Conservation (phyloP, 2,329 filamentous ascomycete species). For the Dothistroma pini region DNA sequence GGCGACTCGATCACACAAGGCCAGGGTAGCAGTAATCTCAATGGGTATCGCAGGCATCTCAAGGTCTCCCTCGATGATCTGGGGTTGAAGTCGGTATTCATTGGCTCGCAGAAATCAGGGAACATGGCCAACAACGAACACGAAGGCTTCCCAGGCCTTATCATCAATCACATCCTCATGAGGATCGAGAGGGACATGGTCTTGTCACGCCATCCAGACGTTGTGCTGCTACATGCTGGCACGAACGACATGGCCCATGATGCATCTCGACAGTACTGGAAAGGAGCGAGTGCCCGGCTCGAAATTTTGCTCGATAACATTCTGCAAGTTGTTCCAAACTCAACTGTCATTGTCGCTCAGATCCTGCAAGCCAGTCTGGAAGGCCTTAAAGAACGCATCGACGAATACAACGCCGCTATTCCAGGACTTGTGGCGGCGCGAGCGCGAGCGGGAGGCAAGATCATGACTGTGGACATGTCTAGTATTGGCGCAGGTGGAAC, state of each 20-base stretch:
- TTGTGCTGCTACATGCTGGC: slow-evolving; percentile 18
- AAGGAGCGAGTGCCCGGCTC: neutral
- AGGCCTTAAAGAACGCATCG: neutral
- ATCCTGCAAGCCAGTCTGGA: neutral
- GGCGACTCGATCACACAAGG: neutral
- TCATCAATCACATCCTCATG: neutral
- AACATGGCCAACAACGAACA: neutral
- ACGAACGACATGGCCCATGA: slow-evolving; percentile 14
- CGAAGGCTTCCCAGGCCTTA: slow-evolving; percentile 2
- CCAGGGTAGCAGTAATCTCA: neutral
- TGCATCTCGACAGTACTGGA: neutral
- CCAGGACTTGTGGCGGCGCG: neutral
- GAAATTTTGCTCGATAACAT: slow-evolving; percentile 3
- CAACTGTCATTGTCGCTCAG: neutral
- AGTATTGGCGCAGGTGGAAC: neutral
- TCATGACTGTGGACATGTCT: slow-evolving; percentile 1
- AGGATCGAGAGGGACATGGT: neutral
- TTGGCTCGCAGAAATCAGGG: neutral
- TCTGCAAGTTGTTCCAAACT: neutral
- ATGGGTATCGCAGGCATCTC: neutral
- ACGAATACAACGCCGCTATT: neutral
- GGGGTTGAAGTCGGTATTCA: neutral
- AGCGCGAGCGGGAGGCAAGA: neutral
- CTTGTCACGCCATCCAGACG: slow-evolving; percentile 7
- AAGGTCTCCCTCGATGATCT: neutral